phyloP scores from a whole-genome alignment of 2,329 filamentous ascomycete genomes.

The Aspergillus sp. region DNA sequence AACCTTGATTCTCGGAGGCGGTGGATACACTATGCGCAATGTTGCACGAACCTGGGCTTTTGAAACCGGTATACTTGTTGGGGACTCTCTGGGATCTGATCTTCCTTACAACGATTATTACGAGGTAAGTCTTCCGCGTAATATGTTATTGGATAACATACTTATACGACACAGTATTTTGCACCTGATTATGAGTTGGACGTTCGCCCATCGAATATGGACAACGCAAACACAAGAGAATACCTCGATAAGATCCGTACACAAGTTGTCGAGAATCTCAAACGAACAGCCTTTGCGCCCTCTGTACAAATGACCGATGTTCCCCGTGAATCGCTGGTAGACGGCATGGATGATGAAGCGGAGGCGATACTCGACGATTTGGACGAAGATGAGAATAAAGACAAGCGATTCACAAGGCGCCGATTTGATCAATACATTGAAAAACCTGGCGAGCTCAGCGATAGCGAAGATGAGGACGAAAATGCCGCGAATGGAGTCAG shows the following conservation, averaged over 20 bases:
- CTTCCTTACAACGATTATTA: slow-evolving; percentile 98
- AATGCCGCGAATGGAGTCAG: slow-evolving; percentile 67
- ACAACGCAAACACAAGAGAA: slow-evolving; percentile 68
- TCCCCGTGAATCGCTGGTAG: slow-evolving; percentile 54
- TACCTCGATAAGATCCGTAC: slow-evolving; percentile 68
- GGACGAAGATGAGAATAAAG: slow-evolving; percentile 84
- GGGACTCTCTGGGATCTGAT: slow-evolving; percentile 75
- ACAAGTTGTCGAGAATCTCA: slow-evolving; percentile 66
- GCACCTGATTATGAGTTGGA: slow-evolving; percentile 69
- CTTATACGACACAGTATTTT: slow-evolving; percentile 56
- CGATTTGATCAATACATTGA: slow-evolving; percentile 77
- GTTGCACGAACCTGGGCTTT: slow-evolving; percentile 62
- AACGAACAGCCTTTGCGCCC: slow-evolving; percentile 61
- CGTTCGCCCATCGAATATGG: slow-evolving; percentile 70
- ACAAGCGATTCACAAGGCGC: slow-evolving; percentile 77
- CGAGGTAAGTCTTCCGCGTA: slow-evolving; percentile 48
- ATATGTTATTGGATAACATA: neutral
- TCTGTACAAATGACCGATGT: slow-evolving; percentile 67
- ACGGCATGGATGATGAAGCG: slow-evolving; percentile 62
- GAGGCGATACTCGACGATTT: slow-evolving; percentile 67
- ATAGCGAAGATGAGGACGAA: slow-evolving; percentile 87
- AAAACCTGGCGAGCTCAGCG: slow-evolving; percentile 77
- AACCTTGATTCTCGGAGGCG: slow-evolving; percentile 65
- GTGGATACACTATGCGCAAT: slow-evolving; percentile 70
- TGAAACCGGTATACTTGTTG: slow-evolving; percentile 79